Evolutionary conservation across 805 yeast genomes (phyloP).

Genomic region (Wickerhamiella cacticola): DNA sequence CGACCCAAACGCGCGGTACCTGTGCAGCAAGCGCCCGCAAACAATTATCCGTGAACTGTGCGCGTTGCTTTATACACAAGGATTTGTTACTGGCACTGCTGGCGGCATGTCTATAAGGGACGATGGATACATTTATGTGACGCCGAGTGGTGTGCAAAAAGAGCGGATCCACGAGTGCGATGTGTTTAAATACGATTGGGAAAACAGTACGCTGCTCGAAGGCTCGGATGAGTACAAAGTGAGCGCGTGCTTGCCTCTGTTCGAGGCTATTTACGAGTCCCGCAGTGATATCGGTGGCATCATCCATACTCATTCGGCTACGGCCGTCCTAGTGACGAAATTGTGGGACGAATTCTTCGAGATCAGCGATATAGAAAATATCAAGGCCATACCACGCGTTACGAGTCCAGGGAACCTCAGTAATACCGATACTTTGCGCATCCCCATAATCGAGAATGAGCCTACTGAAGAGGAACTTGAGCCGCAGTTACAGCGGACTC

Average conservation of each 20-base stretch:
- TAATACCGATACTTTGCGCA: constrained; percentile 59
- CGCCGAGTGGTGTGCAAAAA: constrained; percentile 95
- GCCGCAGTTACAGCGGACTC: constrained; percentile 45
- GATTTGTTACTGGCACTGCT: constrained; percentile 94
- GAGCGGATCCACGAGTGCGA: constrained; percentile 71
- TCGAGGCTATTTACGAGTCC: constrained; percentile 54
- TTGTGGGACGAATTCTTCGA: constrained; percentile 58
- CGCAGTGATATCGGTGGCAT: constrained; percentile 76
- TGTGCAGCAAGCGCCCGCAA: constrained; percentile 66
- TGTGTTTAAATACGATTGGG: constrained; percentile 61
- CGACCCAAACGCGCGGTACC: constrained; percentile 21
- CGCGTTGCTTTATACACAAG: constrained; percentile 57
- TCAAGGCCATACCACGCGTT: constrained; percentile 75
- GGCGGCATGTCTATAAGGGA: constrained; percentile 79
- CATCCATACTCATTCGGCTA: constrained; percentile 87
- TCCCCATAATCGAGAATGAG: constrained; percentile 85
- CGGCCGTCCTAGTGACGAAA: constrained; percentile 70
- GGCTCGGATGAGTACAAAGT: constrained; percentile 73
- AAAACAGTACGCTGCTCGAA: too few species aligned
- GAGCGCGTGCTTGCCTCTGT: constrained; percentile 88
- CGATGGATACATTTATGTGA: constrained; percentile 49
- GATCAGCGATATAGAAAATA: constrained; percentile 76
- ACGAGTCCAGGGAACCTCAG: constrained; percentile 56
- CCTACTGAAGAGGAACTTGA: constrained; percentile 79
- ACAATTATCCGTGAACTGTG: constrained; percentile 67